These are phyloP conservation scores for Irpex sp. DNA, from an alignment of 1,284 basidiomycete genomes.

Conservation along the genomic window DNA sequence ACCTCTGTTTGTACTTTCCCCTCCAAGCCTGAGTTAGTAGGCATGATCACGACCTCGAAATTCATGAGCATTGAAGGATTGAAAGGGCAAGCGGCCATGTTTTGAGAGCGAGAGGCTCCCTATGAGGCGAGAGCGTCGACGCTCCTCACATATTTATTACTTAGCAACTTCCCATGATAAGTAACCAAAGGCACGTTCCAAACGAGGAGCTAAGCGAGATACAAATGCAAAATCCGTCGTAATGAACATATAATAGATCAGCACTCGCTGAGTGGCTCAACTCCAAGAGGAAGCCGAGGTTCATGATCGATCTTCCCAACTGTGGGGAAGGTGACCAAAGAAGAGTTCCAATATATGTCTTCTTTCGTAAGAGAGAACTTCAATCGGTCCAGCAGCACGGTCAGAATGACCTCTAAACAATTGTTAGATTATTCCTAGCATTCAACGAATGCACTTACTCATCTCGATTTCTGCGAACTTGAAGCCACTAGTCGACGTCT, in stretches of 20 bases:
- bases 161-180: no score
- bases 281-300: background rate
- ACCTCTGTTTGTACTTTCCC: no score
- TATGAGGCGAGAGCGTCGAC: no score
- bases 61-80: no score
- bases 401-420: constrained; percentile 3
- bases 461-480: constrained; percentile 29
- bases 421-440: background rate
- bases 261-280: background rate
- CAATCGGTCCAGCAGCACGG: background rate
- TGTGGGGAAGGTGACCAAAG: background rate
- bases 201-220: no score
- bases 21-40: no score
- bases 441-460: constrained; percentile 20
- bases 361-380: background rate
- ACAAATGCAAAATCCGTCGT: no score
- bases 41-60: no score
- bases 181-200: no score
- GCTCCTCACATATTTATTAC: no score
- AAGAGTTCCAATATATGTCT: constrained; percentile 4
- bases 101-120: no score
- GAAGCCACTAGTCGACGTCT: constrained; percentile 19
- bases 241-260: background rate
- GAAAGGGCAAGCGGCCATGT: no score
- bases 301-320: background rate